Evolutionary conservation across 768 basidiomycete genomes (phyloP), one percentile per base, ranked within the genome.

Genomic region (Udeniomyces megalosporus): DNA sequence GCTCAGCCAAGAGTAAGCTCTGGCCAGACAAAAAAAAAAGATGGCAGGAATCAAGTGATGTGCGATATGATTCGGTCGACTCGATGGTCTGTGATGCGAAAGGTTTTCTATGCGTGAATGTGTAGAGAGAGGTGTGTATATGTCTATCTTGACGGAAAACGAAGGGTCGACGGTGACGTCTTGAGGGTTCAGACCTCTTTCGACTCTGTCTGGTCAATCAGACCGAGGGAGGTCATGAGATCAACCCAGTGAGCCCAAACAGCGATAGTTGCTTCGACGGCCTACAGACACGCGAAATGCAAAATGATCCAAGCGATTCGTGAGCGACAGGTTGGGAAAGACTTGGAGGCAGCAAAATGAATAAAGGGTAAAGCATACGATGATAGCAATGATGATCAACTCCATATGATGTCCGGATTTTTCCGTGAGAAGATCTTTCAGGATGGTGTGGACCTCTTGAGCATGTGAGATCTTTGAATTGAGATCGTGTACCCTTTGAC

Each of bases 381-480:
- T 59, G 20, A 59, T 17, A 11, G 58, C 58, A 31, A 59, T 59
- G 29, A 59, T 59, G 46, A 59, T 59, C 28, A 59, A 8, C 32
- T 59, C 58, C 58, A 59, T 59, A 14, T 49, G 22, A 29, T 59
- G 58, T 0, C 22, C 31, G 6, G 58, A 59, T 4, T 38, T 51
- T 22, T 59, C 58, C 5, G 47, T 50, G 12, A 59, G n/a, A 7
- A 59, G 48, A 38, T 59, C 58, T 29, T 59, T 59, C n/a, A 59
- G 31, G 32, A 59, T 48, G 20, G 22, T 31, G 49, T 59, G 58
- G 24, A 59, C 58, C n/a, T 59, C 58, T n/a, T 51, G 47, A 11
- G 58, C 58, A 44, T 59, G 49, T 3, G 44, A 44, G 32, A 61
- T 61, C 28, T 61, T 61, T 2, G 31, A 24, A 34, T 61, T 61